Evolutionary conservation across 2,329 filamentous ascomycete genomes (phyloP).

Genomic region (Fonsecaea monophora): DNA sequence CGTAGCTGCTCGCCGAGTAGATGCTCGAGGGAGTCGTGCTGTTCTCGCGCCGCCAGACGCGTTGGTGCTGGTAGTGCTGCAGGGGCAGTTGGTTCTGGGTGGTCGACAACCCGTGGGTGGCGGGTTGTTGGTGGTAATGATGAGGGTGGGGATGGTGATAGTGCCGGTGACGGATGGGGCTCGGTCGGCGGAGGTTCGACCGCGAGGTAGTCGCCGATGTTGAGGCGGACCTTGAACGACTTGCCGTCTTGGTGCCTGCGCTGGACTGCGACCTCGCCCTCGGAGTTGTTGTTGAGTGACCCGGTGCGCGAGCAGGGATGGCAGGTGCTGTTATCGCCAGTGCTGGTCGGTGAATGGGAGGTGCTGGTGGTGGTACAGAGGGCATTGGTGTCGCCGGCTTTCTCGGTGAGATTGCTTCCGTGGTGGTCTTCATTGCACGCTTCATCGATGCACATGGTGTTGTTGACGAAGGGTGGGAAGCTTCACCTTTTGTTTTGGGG

Average conservation of each 20-base stretch:
- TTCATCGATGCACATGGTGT: neutral
- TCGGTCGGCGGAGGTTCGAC: conserved; percentile 18
- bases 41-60: conserved; percentile 7
- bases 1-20: conserved; percentile 30
- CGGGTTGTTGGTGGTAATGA: neutral
- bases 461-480: neutral
- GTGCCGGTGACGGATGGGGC: conserved; percentile 16
- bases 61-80: conserved; percentile 18
- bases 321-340: conserved; percentile 1
- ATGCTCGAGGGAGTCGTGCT: conserved; percentile 12
- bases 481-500: neutral
- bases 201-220: neutral
- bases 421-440: neutral
- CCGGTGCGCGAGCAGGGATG: conserved; percentile 26
- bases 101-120: neutral
- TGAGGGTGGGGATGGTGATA: conserved; percentile 17
- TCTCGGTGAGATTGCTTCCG: conserved; percentile 2
- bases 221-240: neutral
- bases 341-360: neutral
- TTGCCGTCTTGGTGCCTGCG: neutral
- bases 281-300: conserved; percentile 14
- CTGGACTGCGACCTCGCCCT: neutral
- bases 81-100: neutral
- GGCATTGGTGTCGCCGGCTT: conserved; percentile 9
- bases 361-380: conserved; percentile 4